A percentile compares a stretch with the other conserved stretches of the same genome.
Evolutionary conservation across 2,329 filamentous ascomycete genomes (phyloP).

Genomic region (Colletotrichum limetticola): DNA sequence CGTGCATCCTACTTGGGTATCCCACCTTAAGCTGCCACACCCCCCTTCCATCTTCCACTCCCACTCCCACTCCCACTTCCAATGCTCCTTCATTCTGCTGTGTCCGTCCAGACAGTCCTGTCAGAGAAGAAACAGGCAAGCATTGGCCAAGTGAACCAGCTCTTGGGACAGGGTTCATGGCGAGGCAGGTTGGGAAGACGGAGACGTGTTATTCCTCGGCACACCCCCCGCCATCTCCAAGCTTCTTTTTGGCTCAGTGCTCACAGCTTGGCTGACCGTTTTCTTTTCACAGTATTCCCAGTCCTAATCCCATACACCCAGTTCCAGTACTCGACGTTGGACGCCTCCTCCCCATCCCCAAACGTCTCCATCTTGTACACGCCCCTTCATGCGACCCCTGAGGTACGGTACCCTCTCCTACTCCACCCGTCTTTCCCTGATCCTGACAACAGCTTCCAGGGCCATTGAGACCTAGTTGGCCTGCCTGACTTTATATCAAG

Average conservation of each 20-base stretch:
- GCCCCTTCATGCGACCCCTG: conserved; percentile 28
- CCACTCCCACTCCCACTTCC: neutral
- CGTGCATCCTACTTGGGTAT: neutral
- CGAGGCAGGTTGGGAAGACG: neutral
- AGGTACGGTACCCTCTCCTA: neutral
- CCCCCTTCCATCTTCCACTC: neutral
- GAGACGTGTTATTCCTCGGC: neutral
- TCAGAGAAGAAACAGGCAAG: neutral
- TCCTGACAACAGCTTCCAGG: neutral
- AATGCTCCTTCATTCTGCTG: neutral
- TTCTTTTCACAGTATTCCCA: conserved; percentile 4
- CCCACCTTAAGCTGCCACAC: neutral
- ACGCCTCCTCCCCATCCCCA: neutral
- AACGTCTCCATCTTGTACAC: conserved; percentile 18
- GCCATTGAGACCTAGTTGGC: neutral
- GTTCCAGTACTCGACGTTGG: neutral
- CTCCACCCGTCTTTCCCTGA: neutral
- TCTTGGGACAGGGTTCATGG: neutral
- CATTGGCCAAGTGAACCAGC: neutral
- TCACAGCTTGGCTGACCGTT: neutral
- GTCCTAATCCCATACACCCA: neutral
- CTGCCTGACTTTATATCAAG: conserved; percentile 15
- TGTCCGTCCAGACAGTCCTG: neutral
- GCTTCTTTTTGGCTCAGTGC: neutral
- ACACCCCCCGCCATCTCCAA: neutral